phyloP scores from a whole-genome alignment of 1,284 basidiomycete genomes.

The Pascua sp. region DNA sequence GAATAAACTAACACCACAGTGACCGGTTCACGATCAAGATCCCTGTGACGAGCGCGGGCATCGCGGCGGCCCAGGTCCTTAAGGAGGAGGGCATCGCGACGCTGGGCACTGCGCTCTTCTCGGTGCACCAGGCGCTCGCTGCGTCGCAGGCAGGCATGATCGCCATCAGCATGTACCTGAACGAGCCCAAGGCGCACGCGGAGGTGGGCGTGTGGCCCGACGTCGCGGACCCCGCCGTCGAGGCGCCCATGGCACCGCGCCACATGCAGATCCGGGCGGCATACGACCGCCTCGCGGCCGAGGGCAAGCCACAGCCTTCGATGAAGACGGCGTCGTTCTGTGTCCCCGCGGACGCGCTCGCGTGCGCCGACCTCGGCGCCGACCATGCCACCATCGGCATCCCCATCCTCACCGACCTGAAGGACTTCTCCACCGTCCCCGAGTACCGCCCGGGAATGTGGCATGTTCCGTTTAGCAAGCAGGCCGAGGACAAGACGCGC shows the following conservation, averaged over 20 bases:
- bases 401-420: constrained; percentile 20
- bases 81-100: constrained; percentile 36
- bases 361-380: constrained; percentile 24
- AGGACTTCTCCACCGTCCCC: constrained; percentile 7
- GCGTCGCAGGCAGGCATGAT: constrained; percentile 37
- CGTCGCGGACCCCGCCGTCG: constrained; percentile 19
- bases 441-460: constrained; percentile 15
- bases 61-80: constrained; percentile 28
- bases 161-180: constrained; percentile 41
- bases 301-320: constrained; percentile 26
- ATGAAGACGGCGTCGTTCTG: constrained; percentile 36
- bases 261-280: constrained; percentile 34
- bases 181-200: constrained; percentile 23
- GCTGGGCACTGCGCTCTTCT: constrained; percentile 37
- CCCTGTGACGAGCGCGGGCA: constrained; percentile 33
- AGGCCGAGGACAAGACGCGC: constrained; percentile 5
- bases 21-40: constrained; percentile 43
- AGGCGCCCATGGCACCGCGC: constrained; percentile 26
- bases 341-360: constrained; percentile 15
- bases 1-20: neutral
- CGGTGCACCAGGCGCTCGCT: constrained; percentile 36
- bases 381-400: constrained; percentile 22
- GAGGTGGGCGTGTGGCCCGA: constrained; percentile 22
- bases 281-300: constrained; percentile 26
- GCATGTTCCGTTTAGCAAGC: constrained; percentile 8